Conservation (phyloP, 257 asterid species). For the Verbena officinalis region DNA sequence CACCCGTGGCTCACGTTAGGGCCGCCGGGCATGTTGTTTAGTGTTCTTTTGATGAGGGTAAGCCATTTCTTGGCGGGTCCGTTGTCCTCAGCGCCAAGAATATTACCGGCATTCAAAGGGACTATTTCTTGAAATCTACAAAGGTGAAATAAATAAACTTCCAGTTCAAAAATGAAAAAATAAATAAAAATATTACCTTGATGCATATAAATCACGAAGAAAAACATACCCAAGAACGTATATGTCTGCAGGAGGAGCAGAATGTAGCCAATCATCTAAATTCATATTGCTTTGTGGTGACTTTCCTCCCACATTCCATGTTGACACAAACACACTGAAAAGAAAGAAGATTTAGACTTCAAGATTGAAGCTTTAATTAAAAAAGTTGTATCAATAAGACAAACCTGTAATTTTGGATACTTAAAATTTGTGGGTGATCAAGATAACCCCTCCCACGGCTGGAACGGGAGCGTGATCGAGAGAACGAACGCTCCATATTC, state of each 20-base stretch:
- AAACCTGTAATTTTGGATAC: conserved; percentile 67
- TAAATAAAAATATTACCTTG: neutral
- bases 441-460: conserved; percentile 78
- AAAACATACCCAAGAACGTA: conserved; percentile 75
- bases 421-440: conserved; percentile 89
- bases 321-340: conserved; percentile 78
- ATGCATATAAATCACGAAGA: neutral
- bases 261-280: conserved; percentile 81
- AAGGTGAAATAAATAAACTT: conserved; percentile 29
- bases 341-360: neutral
- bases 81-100: conserved; percentile 88
- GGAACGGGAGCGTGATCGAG: conserved; percentile 57
- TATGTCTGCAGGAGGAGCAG: conserved; percentile 92
- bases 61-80: conserved; percentile 95
- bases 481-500: conserved; percentile 53
- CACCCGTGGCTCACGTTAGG: conserved; percentile 55
- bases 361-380: neutral
- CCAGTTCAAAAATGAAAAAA: conserved; percentile 15
- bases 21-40: conserved; percentile 72
- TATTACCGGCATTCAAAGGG: conserved; percentile 89
- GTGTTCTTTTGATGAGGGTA: conserved; percentile 65
- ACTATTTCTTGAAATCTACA: conserved; percentile 92
- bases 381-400: conserved; percentile 15
- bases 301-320: conserved; percentile 98
- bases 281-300: conserved; percentile 64